phyloP scores from a whole-genome alignment of 2,329 filamentous ascomycete species.

The Claviceps pazoutovae region DNA sequence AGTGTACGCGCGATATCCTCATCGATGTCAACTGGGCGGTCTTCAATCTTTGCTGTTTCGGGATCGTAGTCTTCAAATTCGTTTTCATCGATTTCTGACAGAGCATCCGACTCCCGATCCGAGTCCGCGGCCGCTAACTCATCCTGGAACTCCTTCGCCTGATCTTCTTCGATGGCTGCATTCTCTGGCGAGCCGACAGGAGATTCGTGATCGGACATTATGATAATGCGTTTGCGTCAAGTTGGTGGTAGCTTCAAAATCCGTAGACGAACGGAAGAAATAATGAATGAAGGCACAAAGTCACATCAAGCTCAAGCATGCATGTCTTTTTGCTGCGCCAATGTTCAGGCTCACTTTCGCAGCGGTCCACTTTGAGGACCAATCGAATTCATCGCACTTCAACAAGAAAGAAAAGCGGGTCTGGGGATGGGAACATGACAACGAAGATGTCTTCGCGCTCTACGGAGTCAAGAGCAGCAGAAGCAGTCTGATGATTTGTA shows the following conservation, averaged over 20 bases:
- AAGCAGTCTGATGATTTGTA: background rate
- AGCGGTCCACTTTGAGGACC: background rate
- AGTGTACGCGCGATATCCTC: constrained; percentile 50
- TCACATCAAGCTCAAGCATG: background rate
- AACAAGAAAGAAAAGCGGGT: background rate
- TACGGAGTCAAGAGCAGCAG: background rate
- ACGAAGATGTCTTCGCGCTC: too few relatives aligned
- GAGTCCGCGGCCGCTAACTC: constrained; percentile 28
- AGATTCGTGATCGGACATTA: constrained; percentile 35
- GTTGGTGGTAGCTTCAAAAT: background rate
- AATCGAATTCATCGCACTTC: background rate
- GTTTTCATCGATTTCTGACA: constrained; percentile 56
- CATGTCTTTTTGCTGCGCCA: background rate
- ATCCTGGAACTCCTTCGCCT: constrained; percentile 27
- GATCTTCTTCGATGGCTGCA: constrained; percentile 25
- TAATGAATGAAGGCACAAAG: background rate
- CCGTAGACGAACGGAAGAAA: background rate
- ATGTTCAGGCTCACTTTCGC: background rate
- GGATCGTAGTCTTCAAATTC: constrained; percentile 59
- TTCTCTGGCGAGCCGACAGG: constrained; percentile 23
- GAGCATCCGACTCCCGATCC: constrained; percentile 43
- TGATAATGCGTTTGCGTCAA: background rate
- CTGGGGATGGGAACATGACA: background rate
- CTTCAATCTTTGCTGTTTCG: constrained; percentile 46
- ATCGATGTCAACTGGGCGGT: constrained; percentile 52